Evolutionary conservation across 2,329 filamentous ascomycete genomes (phyloP), one percentile per base, ranked within the genome.

Genomic region (Sporothrix euskadiensis): DNA sequence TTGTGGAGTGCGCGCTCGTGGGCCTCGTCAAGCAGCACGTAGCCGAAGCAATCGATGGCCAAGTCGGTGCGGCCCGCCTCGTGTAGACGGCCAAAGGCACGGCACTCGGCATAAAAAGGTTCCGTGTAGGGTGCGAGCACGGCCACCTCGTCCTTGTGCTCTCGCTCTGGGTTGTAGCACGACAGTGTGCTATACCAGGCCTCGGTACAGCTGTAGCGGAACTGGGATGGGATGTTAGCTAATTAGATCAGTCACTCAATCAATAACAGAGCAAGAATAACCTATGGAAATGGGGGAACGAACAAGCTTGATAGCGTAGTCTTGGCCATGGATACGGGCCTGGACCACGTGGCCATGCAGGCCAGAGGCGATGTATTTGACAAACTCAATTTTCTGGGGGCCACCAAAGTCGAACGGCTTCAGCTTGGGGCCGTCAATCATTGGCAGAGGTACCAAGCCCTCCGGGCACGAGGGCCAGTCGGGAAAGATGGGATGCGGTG

Each of bases 41-140:
- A 80, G 66, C 78, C 79, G 65, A 76, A 79, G 73, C 77, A 79
- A 39, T 52, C 52, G 26, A 75, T 59, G 16, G 77, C 76, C 26
- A 79, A 73, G 9, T 78, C 75, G 22, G 77, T 77, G 32, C 74
- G 63, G 47, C 77, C 77, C 12, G 73, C 66, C 73, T 79, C 79
- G 69, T 79, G 69, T 14, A 80, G 75, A 54, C 78, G 78, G 22
- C 78, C 78, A 72, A 77, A 80, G 61, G 77, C 78, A 32, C 79
- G 76, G 72, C 77, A 79, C 57, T 80, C 78, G 71, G 70, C 71
- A 72, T 71, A 76, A 65, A 79, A 79, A 0, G 78, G 77, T 2
- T 80, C 78, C 19, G 63, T 54, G 71, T 78, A 77, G 16, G 77
- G 47, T 72, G 73, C 77, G 16, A 77, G 30, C 22, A 72, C 57